Evolutionary conservation across 768 basidiomycete species (phyloP), one percentile per base, ranked within the genome.

Genomic region (Tremella mesenterica): DNA sequence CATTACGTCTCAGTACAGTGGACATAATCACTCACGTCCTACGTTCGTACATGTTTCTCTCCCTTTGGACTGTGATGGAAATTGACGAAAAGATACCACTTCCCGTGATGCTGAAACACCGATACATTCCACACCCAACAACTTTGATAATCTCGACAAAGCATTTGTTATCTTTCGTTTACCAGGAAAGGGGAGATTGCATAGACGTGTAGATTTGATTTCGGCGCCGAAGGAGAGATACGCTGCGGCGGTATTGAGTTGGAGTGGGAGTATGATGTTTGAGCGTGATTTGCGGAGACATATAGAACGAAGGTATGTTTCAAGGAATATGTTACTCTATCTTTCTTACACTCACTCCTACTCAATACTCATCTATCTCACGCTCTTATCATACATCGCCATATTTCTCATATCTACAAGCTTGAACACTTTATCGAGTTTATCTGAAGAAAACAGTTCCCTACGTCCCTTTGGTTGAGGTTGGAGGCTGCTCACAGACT

Each of bases 241-340:
- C 64, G 90, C 88, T 83, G 85, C 86, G 1, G 88, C 88, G 0
- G 81, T 95, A 1, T 78, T 89, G 25, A 91, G 92, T 48, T 96
- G 91, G 91, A 85, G 84, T 4, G 90, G 91, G 0, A 90, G 86
- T 4, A 88, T 81, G 56, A 85, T 88, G 82, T 93, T 95, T 67
- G 81, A 93, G 71, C 76, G 88, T 25, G 91, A 93, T 72, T 70
- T 95, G 46, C 78, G 50, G 52, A 29, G 43, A 16, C 50, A 21
- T 36, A 29, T 5, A 7, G n/a, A 25, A 30, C 30, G 8, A 10
- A 20, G 16, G 16, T 23, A 7, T 46, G 23, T 7, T 5, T 5
- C 6, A 46, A 27, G 44, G 4, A 23, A 34, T n/a, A n/a, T n/a
- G n/a, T n/a, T n/a, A n/a, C n/a, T n/a, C n/a, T n/a, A n/a, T n/a